phyloP scores from a whole-genome alignment of 805 yeast species.

The Brettanomyces bruxellensis region DNA sequence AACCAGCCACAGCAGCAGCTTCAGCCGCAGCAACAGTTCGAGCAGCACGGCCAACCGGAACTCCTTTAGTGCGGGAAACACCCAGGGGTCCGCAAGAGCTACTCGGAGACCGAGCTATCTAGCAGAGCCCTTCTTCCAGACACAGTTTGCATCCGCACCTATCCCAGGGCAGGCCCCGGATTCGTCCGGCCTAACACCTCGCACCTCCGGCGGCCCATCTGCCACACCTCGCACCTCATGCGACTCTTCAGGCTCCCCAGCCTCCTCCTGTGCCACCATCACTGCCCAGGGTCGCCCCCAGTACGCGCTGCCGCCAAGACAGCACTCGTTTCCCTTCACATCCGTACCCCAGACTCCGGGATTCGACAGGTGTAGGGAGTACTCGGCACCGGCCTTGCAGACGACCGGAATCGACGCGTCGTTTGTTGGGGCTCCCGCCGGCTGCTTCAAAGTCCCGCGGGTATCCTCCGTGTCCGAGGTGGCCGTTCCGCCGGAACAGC shows the following conservation, averaged over 20 bases:
- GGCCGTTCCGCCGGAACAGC: background rate
- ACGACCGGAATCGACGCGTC: conserved; percentile 8
- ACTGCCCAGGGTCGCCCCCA: background rate
- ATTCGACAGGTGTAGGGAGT: background rate
- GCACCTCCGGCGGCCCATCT: background rate
- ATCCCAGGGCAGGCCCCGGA: too few species aligned
- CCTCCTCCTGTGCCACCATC: background rate
- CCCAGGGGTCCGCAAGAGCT: background rate
- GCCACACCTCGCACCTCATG: background rate
- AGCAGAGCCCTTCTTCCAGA: conserved; percentile 1
- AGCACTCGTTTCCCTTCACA: conserved; percentile 3
- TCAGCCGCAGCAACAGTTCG: background rate
- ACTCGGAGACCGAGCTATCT: conserved; percentile 2
- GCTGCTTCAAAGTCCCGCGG: background rate
- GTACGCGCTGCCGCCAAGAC: conserved; percentile 1
- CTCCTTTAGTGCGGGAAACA: background rate
- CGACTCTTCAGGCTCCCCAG: background rate
- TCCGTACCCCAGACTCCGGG: background rate
- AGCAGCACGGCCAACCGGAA: too few species aligned
- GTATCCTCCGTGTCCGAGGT: background rate
- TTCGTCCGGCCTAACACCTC: too few species aligned
- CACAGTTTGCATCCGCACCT: background rate
- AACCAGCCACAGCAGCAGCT: background rate
- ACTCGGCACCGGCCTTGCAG: background rate
- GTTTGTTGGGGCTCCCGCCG: background rate